Percentiles rank a stretch among this genome's conserved stretches.
phyloP scores from a whole-genome alignment of 192 early-diverging fungal genomes.

The Gryganskiella cystojenkinii region DNA sequence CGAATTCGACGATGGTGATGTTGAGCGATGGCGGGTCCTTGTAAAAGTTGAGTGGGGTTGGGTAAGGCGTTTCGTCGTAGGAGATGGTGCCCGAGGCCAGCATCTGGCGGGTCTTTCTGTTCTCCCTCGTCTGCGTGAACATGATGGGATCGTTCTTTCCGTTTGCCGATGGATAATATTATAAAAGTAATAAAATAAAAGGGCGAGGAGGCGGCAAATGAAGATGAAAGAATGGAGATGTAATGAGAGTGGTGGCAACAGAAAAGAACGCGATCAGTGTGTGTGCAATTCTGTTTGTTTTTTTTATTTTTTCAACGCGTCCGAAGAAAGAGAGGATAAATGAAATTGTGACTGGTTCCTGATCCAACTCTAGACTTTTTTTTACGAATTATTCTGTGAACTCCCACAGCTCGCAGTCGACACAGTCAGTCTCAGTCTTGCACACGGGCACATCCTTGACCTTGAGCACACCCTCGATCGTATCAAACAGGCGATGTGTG shows the following conservation, averaged over 20 bases:
- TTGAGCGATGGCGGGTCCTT: slow-evolving; percentile 67
- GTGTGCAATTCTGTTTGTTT: too few relatives aligned
- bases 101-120: slow-evolving; percentile 27
- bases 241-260: too few relatives aligned
- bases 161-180: too few relatives aligned
- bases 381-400: slow-evolving; percentile 39
- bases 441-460: slow-evolving; percentile 61
- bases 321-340: too few relatives aligned
- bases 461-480: slow-evolving; percentile 76
- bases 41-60: slow-evolving; percentile 76
- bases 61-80: slow-evolving; percentile 35
- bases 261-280: too few relatives aligned
- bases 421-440: slow-evolving; percentile 67
- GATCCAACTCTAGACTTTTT: not conserved
- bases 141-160: slow-evolving; percentile 2
- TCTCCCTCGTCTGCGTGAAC: slow-evolving; percentile 33
- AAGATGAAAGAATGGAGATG: too few relatives aligned
- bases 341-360: too few relatives aligned
- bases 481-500: slow-evolving; percentile 81
- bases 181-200: not conserved
- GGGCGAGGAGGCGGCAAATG: too few relatives aligned
- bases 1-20: slow-evolving; percentile 80
- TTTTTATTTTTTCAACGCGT: too few relatives aligned
- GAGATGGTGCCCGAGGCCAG: slow-evolving; percentile 19
- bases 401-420: slow-evolving; percentile 84